These are phyloP conservation scores for Aeminium ludgeri DNA, from an alignment of 495 filamentous ascomycete genomes.

Conservation along the genomic window DNA sequence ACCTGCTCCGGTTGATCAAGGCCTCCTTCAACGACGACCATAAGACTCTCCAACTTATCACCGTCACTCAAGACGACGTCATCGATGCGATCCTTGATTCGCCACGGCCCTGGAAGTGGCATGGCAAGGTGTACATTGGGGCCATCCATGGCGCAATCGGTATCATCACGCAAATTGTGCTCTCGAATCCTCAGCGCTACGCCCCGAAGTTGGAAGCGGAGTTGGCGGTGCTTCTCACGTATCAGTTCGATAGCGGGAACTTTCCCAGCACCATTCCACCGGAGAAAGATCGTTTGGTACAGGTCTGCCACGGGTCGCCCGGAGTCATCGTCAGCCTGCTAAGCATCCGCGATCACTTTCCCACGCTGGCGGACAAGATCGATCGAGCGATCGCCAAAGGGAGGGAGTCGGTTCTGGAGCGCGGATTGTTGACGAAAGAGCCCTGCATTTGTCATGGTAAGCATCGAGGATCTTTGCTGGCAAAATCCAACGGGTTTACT, in stretches of 20 bases:
- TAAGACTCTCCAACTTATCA: slow-evolving; percentile 21
- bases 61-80: slow-evolving; percentile 27
- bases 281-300: slow-evolving; percentile 35
- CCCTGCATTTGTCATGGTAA: slow-evolving; percentile 44
- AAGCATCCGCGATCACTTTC: slow-evolving; percentile 34
- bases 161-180: slow-evolving; percentile 45
- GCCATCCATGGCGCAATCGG: slow-evolving; percentile 45
- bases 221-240: slow-evolving; percentile 31
- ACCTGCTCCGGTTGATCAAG: slow-evolving; percentile 36
- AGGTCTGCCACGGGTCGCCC: slow-evolving; percentile 52
- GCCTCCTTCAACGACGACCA: slow-evolving; percentile 24
- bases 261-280: slow-evolving; percentile 28
- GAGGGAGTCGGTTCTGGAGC: slow-evolving; percentile 30
- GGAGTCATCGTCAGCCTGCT: slow-evolving; percentile 39
- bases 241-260: slow-evolving; percentile 29
- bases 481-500: not conserved
- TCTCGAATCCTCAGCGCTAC: slow-evolving; percentile 28
- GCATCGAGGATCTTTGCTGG: not conserved
- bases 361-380: slow-evolving; percentile 30
- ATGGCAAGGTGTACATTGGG: slow-evolving; percentile 40
- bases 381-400: slow-evolving; percentile 31
- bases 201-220: slow-evolving; percentile 28
- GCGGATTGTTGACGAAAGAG: slow-evolving; percentile 43
- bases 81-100: slow-evolving; percentile 27
- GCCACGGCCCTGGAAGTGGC: slow-evolving; percentile 40